Evolutionary conservation across 345 rosid genomes (phyloP), one percentile per base, ranked within the genome.

Genomic region (Schrenkiella parvula): DNA sequence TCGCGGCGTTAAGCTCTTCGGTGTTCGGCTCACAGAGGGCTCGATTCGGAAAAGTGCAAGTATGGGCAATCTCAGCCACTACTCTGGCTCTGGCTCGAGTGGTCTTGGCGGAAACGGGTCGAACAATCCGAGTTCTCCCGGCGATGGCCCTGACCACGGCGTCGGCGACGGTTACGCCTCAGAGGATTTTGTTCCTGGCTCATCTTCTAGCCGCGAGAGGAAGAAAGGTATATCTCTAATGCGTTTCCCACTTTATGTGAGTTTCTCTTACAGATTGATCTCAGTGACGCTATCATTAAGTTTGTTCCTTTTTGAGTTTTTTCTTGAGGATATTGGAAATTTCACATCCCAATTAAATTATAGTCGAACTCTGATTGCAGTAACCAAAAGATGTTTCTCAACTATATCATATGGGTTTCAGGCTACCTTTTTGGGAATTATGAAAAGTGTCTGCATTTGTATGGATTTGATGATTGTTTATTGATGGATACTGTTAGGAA

Each of bases 11-110:
- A 90, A 83, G 84, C 84, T 92, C 12, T 92, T 92, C 67, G 98
- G 98, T 17, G 98, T 92, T 57, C 83, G 98, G 17, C 75, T 92
- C 59, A 92, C 91, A 29, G 98, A 92, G 51, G 95, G 98, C 10
- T 86, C 83, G 68, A 87, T 92, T 68, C 81, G 92, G 67, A 92
- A 90, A 79, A 87, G 96, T 62, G 98, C 97, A 6, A 90, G 96
- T 73, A 92, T 90, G 93, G 89, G 98, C 7, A 92, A 87, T 75
- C 81, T 87, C 68, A 82, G 78, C 67, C 89, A 87, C 71, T 82
- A 78, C 51, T 47, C 84, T 18, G 92, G 88, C 61, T 81, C 86
- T 74, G 60, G 61, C 18, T 73, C 80, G 7, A 78, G 48, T 10
- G 59, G 47, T 6, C 80, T 70, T 19, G 78, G 72, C 22, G 79